Percentiles rank a stretch among this genome's conserved stretches.
Evolutionary conservation across 345 rosid species (phyloP).

Genomic region (Angophora floribunda): DNA sequence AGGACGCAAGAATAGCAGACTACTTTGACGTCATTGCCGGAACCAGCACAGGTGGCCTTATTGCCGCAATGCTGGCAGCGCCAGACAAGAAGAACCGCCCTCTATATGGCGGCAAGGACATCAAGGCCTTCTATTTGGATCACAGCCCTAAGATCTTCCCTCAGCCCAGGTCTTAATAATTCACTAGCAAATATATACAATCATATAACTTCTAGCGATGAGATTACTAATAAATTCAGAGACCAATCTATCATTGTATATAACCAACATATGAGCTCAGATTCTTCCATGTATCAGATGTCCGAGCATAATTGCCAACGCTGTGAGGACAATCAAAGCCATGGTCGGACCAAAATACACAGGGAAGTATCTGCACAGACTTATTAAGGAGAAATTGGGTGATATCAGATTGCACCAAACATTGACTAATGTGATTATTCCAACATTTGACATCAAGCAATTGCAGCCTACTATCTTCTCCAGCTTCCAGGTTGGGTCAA

Average conservation of each 20-base stretch:
- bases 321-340: constrained; percentile 22
- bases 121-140: constrained; percentile 35
- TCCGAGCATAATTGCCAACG: constrained; percentile 5
- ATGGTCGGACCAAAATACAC: constrained; percentile 55
- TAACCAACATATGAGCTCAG: neutral
- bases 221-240: neutral
- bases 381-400: constrained; percentile 37
- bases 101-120: constrained; percentile 54
- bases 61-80: constrained; percentile 54
- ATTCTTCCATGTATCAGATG: neutral
- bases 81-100: constrained; percentile 55
- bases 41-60: constrained; percentile 70
- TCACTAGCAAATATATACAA: neutral
- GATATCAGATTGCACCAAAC: constrained; percentile 37
- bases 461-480: constrained; percentile 69
- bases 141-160: constrained; percentile 56
- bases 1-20: constrained; percentile 56
- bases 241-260: neutral
- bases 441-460: constrained; percentile 55
- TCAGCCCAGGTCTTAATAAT: constrained; percentile 11
- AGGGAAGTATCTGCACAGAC: constrained; percentile 36
- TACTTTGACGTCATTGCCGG: constrained; percentile 64
- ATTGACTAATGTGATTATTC: constrained; percentile 63
- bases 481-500: constrained; percentile 20
- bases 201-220: neutral